Base-by-base conservation (phyloP, 2,329 filamentous ascomycete genomes). In the Aureobasidium sp. region DNA sequence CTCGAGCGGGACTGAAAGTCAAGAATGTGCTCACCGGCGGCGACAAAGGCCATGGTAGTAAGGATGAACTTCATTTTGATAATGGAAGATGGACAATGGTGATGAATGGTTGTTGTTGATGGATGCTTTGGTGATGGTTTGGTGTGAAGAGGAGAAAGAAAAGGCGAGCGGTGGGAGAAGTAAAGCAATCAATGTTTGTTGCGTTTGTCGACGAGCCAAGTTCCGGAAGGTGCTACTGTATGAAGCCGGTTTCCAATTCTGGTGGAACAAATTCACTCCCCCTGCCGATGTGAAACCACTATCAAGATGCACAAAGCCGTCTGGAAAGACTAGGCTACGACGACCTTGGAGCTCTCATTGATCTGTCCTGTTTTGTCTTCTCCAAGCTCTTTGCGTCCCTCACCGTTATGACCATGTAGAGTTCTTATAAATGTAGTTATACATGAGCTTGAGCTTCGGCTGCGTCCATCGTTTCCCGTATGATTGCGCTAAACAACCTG, bases 51-150 rank as follows among this genome's bases (percentile, higher is more conserved):
- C 52, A 62, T 54, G 45, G 53, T 39, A 35, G 52, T 39, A 44
- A 62, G 22, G 52, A 52, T 58, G 39, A 56, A 62, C 61, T 62
- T 50, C 61, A 62, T 62, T 17, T 58, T 62, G 61, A 50, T 33
- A 22, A 15, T 54, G 40, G 33, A 12, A 39, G 31, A 42, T 40
- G 31, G 29, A 42, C 42, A 31, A 42, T 42, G 24, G 22, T 24
- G 24, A 37, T 57, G 53, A 17, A 45, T 33, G 27, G n/a, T 48
- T 12, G 42, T 24, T 35, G 42, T 27, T 42, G 57, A 27, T 49
- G 44, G 9, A 29, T 48, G 24, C 15, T 22, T 17, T 48, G 19
- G n/a, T 45, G 44, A 42, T 56, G 49, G 14, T 27, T 6, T 44
- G 19, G 15, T 44, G 29, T 2, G 22, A 27, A 53, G 24, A 42